Evolutionary conservation across 2,329 filamentous ascomycete genomes (phyloP).

Genomic region (Penicillium sp.): DNA sequence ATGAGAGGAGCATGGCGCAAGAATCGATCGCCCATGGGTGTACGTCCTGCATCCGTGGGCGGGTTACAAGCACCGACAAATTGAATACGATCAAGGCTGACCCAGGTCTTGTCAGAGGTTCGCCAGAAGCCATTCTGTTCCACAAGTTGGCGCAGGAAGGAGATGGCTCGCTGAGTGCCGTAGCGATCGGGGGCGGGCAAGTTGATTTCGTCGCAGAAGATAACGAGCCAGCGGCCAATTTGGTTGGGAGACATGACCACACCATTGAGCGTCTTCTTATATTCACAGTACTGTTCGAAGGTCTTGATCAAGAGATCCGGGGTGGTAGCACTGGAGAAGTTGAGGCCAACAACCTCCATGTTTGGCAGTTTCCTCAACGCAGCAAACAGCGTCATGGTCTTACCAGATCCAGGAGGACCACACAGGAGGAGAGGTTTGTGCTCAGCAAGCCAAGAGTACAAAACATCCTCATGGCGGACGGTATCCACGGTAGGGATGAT

Average conservation of each 20-base stretch:
- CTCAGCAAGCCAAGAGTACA: conserved; percentile 98
- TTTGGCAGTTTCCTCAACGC: conserved; percentile 94
- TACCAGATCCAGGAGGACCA: conserved; percentile 96
- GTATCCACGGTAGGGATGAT: conserved; percentile 98
- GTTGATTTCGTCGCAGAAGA: conserved; percentile 99
- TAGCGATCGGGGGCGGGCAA: conserved; percentile 97
- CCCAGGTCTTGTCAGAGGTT: conserved; percentile 96
- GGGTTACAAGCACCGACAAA: conserved; percentile 99
- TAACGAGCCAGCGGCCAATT: conserved; percentile 94
- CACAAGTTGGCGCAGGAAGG: conserved; percentile 94
- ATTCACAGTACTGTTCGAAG: conserved; percentile 99
- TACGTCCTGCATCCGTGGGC: conserved; percentile 94
- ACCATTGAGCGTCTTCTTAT: conserved; percentile 96
- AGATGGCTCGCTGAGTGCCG: conserved; percentile 94
- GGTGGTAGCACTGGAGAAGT: conserved; percentile 98
- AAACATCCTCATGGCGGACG: conserved; percentile 95
- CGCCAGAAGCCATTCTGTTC: conserved; percentile 99
- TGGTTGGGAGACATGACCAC: conserved; percentile 94
- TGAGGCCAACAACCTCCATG: conserved; percentile 98
- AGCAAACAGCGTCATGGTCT: conserved; percentile 99
- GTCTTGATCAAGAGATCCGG: conserved; percentile 98
- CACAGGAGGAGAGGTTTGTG: conserved; percentile 96
- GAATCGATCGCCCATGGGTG: conserved; percentile 89
- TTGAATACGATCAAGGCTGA: conserved; percentile 94
- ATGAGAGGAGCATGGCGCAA: conserved; percentile 95